A percentile compares a stretch with the other conserved stretches of the same genome.
Conservation (phyloP, 306 rosid species). For the Oemleria cerasiformis region DNA sequence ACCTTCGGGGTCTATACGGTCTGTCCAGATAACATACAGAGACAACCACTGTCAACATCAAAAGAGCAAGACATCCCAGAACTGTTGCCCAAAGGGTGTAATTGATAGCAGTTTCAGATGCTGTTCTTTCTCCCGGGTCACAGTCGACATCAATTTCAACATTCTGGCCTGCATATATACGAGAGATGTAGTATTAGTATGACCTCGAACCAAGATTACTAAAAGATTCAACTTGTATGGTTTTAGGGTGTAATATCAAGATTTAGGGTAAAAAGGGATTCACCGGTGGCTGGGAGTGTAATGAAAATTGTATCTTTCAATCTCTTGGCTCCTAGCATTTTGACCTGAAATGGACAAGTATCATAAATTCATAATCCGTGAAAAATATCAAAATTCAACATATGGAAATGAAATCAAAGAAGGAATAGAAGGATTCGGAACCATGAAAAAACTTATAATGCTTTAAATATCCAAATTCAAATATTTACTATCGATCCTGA, state of each 20-base stretch:
- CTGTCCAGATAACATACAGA: constrained; percentile 38
- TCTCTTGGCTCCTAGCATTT: constrained; percentile 48
- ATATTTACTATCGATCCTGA: not conserved
- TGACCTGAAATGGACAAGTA: constrained; percentile 43
- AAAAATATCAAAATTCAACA: not conserved
- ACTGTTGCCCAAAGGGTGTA: constrained; percentile 38
- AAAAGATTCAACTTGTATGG: not conserved
- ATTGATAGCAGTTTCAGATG: constrained; percentile 24
- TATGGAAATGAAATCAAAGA: not conserved
- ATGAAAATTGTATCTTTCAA: constrained; percentile 63
- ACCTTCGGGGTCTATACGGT: constrained; percentile 45
- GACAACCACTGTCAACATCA: constrained; percentile 31
- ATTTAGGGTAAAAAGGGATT: constrained; percentile 20
- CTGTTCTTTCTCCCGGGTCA: constrained; percentile 43
- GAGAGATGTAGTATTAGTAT: constrained; percentile 7
- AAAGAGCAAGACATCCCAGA: constrained; percentile 41
- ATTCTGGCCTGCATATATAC: constrained; percentile 66
- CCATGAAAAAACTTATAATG: not conserved
- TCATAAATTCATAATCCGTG: not conserved
- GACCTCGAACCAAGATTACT: not conserved
- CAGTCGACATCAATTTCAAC: constrained; percentile 53
- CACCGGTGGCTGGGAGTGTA: constrained; percentile 79
- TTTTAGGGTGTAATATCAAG: constrained; percentile 1
- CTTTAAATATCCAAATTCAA: not conserved
- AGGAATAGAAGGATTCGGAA: not conserved